Conservation (phyloP, 805 yeast genomes). For the Candida yuanshanica region DNA sequence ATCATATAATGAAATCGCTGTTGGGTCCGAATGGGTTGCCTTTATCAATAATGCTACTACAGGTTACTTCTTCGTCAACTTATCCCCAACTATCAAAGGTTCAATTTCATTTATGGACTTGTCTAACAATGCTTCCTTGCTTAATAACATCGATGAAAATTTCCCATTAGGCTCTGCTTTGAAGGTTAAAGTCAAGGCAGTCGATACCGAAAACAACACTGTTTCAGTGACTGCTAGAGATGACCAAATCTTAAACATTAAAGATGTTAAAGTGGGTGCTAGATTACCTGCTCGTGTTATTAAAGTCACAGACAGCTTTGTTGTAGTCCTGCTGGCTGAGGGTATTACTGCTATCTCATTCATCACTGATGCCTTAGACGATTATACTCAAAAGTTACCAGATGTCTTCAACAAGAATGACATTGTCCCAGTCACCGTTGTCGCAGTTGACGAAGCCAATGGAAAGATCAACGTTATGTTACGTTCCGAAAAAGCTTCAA, state of each 20-base stretch:
- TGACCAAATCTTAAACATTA: constrained; percentile 33
- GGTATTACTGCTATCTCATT: constrained; percentile 57
- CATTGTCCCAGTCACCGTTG: constrained; percentile 51
- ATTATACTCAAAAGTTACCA: constrained; percentile 49
- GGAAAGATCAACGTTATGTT: constrained; percentile 59
- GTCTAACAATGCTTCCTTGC: constrained; percentile 43
- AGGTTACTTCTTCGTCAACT: constrained; percentile 60
- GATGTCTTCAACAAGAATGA: constrained; percentile 46
- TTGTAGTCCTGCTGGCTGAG: constrained; percentile 65
- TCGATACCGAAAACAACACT: constrained; percentile 49
- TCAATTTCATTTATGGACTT: constrained; percentile 61
- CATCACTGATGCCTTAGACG: constrained; percentile 73
- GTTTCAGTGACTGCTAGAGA: constrained; percentile 46
- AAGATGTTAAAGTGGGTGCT: constrained; percentile 50
- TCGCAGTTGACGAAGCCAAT: constrained; percentile 30
- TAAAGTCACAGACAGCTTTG: constrained; percentile 51
- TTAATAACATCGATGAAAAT: constrained; percentile 44
- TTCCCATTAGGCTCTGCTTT: constrained; percentile 73
- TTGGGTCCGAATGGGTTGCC: constrained; percentile 48
- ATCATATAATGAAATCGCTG: constrained; percentile 36
- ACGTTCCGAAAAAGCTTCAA: constrained; percentile 42
- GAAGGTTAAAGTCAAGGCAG: constrained; percentile 45
- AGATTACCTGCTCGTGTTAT: constrained; percentile 57
- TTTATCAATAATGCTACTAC: constrained; percentile 60
- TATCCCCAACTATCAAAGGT: constrained; percentile 66